A percentile compares a stretch with the other conserved stretches of the same genome.
Evolutionary conservation across 2,329 filamentous ascomycete genomes (phyloP).

Genomic region (Corinectria fuckeliana): DNA sequence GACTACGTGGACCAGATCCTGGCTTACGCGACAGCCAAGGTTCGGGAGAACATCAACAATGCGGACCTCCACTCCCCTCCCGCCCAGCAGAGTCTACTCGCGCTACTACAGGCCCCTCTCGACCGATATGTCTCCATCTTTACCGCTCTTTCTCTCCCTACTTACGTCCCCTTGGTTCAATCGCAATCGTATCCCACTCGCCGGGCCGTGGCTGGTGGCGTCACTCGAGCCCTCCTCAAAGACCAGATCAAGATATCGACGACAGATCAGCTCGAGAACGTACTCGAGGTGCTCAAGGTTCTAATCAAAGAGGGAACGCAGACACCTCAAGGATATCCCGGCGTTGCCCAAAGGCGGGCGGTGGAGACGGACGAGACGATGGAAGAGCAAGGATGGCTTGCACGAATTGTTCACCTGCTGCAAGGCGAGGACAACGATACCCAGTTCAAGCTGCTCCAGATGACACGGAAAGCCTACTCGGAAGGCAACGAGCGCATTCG

Average conservation of each 20-base stretch:
- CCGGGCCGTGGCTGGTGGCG: conserved; percentile 87
- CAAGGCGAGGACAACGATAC: conserved; percentile 86
- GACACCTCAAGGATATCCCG: conserved; percentile 81
- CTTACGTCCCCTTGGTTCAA: conserved; percentile 87
- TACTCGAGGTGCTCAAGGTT: conserved; percentile 87
- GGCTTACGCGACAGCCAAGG: conserved; percentile 85
- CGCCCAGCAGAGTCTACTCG: conserved; percentile 87
- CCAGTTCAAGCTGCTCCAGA: conserved; percentile 92
- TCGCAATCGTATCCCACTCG: conserved; percentile 93
- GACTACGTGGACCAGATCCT: conserved; percentile 97
- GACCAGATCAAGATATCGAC: conserved; percentile 83
- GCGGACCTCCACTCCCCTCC: conserved; percentile 90
- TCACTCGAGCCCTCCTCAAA: conserved; percentile 81
- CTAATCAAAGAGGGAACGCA: conserved; percentile 93
- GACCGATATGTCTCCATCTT: conserved; percentile 93
- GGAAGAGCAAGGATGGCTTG: conserved; percentile 97
- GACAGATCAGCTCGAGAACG: conserved; percentile 81
- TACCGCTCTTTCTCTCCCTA: conserved; percentile 91
- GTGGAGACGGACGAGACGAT: conserved; percentile 95
- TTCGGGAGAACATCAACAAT: conserved; percentile 87
- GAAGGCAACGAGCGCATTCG: conserved; percentile 96
- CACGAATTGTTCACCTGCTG: conserved; percentile 88
- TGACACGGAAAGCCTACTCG: conserved; percentile 82
- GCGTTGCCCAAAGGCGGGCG: conserved; percentile 75
- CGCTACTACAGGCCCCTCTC: conserved; percentile 87